Conservation (phyloP, 306 rosid genomes). For the Corylus heterophylla region DNA sequence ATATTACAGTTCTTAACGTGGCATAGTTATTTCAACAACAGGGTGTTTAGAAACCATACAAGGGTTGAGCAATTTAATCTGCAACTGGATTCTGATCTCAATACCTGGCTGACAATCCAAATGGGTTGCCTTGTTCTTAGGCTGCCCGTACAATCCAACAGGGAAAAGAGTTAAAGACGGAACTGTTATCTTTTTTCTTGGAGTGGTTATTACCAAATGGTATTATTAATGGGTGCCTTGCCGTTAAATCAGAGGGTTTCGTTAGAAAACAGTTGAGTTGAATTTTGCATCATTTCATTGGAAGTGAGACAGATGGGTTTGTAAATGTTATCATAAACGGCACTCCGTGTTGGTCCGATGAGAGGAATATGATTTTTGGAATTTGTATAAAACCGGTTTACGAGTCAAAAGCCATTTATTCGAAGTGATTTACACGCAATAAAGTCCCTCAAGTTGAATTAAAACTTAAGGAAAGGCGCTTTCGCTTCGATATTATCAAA, state of each 20-base stretch:
- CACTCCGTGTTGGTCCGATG: background rate
- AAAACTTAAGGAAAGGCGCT: background rate
- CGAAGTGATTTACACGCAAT: background rate
- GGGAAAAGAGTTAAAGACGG: no score
- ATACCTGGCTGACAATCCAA: background rate
- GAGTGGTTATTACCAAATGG: background rate
- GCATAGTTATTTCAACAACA: background rate
- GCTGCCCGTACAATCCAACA: no score
- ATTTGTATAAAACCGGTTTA: background rate
- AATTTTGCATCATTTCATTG: background rate
- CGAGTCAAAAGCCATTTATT: background rate
- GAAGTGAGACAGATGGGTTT: background rate
- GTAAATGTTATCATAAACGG: background rate
- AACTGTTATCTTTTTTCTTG: background rate
- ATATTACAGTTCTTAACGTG: background rate
- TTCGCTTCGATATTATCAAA: background rate
- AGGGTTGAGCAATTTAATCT: background rate
- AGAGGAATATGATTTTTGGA: background rate
- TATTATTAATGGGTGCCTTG: background rate
- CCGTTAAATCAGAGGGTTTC: background rate
- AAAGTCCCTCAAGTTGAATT: background rate
- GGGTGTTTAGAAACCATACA: background rate
- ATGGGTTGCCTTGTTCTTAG: no score
- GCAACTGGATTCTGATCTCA: background rate
- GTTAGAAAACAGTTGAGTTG: background rate